Conservation (phyloP, 495 filamentous ascomycete genomes). For the Stereocaulon alpinum region DNA sequence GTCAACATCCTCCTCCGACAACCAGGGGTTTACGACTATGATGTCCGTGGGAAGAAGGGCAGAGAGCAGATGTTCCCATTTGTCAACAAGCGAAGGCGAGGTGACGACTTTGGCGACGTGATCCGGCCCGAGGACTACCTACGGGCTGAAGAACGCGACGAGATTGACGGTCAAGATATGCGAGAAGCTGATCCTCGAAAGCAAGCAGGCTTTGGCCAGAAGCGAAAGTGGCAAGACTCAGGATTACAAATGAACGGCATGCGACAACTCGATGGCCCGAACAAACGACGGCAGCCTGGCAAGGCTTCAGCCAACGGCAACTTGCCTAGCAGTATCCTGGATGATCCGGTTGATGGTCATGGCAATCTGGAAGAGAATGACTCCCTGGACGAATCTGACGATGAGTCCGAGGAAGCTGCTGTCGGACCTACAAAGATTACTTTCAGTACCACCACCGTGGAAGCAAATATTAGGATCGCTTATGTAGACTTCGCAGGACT, state of each 20-base stretch:
- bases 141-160: slow-evolving; percentile 85
- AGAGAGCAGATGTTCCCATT: slow-evolving; percentile 89
- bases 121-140: slow-evolving; percentile 90
- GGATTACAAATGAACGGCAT: slow-evolving; percentile 30
- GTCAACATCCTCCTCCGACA: slow-evolving; percentile 84
- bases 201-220: slow-evolving; percentile 71
- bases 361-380: slow-evolving; percentile 35
- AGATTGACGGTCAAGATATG: slow-evolving; percentile 54
- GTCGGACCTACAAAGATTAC: slow-evolving; percentile 67
- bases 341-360: slow-evolving; percentile 32
- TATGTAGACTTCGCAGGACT: slow-evolving; percentile 88
- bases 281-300: slow-evolving; percentile 37
- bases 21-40: slow-evolving; percentile 81
- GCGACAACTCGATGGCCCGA: slow-evolving; percentile 28
- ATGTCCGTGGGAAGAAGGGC: slow-evolving; percentile 86
- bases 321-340: slow-evolving; percentile 6
- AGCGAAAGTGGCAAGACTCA: slow-evolving; percentile 82
- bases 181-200: slow-evolving; percentile 33
- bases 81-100: slow-evolving; percentile 64
- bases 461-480: slow-evolving; percentile 61
- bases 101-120: slow-evolving; percentile 86
- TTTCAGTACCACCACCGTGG: slow-evolving; percentile 46
- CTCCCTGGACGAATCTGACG: slow-evolving; percentile 36
- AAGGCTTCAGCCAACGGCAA: slow-evolving; percentile 34
- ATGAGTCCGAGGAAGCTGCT: slow-evolving; percentile 36